These are phyloP conservation scores for Epichloe bromicola DNA, from an alignment of 2,329 filamentous ascomycete species.

Conservation along the genomic window DNA sequence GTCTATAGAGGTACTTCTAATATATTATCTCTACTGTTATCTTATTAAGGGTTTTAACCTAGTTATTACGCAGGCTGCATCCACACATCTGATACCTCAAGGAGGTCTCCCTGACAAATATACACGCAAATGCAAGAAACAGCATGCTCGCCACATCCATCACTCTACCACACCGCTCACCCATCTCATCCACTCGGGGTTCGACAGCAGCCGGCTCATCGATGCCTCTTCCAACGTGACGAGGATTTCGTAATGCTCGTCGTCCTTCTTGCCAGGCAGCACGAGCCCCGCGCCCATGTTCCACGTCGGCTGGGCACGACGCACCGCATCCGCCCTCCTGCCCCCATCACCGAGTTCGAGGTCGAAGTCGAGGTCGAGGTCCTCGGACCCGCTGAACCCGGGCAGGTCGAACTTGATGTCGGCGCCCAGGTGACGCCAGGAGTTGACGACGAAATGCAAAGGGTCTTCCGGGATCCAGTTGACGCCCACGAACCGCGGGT, in stretches of 20 bases:
- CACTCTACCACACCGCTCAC: constrained; percentile 9
- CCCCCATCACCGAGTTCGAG: neutral
- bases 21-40: no score
- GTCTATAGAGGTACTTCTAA: no score
- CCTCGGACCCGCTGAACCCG: constrained; percentile 6
- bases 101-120: no score
- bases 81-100: no score
- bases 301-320: constrained; percentile 17
- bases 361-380: no score
- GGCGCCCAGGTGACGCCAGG: constrained; percentile 30
- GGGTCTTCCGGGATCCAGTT: constrained; percentile 27
- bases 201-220: constrained; percentile 16
- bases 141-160: neutral
- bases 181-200: constrained; percentile 17
- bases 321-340: constrained; percentile 16
- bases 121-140: no score
- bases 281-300: constrained; percentile 20
- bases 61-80: no score
- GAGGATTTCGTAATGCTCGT: constrained; percentile 17
- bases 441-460: constrained; percentile 29
- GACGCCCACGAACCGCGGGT: constrained; percentile 27
- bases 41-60: no score
- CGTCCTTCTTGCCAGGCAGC: constrained; percentile 15
- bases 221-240: constrained; percentile 18
- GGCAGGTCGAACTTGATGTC: constrained; percentile 25